phyloP scores from a whole-genome alignment of 371 early-diverging fungal species.

The Rhizopus delemar region DNA sequence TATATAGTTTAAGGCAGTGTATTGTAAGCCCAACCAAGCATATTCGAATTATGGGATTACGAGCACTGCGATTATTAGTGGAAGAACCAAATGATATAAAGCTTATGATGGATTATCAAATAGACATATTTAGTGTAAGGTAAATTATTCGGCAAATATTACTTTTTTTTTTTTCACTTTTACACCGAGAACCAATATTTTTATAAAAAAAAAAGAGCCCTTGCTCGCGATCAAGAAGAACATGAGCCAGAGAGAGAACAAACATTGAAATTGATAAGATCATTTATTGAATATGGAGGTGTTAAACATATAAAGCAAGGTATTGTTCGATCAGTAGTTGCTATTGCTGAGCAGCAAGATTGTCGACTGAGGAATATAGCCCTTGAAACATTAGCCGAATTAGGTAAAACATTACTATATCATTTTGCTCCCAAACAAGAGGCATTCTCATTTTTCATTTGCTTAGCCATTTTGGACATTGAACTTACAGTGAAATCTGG shows the following conservation, averaged over 20 bases:
- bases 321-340: constrained; percentile 73
- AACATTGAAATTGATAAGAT: constrained; percentile 69
- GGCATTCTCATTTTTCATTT: background rate
- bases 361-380: constrained; percentile 73
- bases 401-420: constrained; percentile 48
- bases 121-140: constrained; percentile 71
- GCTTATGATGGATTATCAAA: constrained; percentile 52
- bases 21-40: constrained; percentile 55
- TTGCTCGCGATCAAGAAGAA: constrained; percentile 62
- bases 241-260: constrained; percentile 78
- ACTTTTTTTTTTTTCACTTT: background rate
- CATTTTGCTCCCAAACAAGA: background rate
- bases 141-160: constrained; percentile 15
- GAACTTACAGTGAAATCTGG: constrained; percentile 66
- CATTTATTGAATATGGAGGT: constrained; percentile 70
- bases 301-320: constrained; percentile 60
- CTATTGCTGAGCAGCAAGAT: constrained; percentile 80
- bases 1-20: constrained; percentile 53
- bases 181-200: no score
- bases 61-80: constrained; percentile 59
- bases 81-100: constrained; percentile 43
- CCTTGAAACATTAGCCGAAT: constrained; percentile 78
- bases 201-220: constrained; percentile 39
- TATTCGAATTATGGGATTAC: constrained; percentile 54
- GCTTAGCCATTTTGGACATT: constrained; percentile 55